These are phyloP conservation scores for Backusella australiensis DNA, from an alignment of 192 early-diverging fungal genomes.

Conservation along the genomic window DNA sequence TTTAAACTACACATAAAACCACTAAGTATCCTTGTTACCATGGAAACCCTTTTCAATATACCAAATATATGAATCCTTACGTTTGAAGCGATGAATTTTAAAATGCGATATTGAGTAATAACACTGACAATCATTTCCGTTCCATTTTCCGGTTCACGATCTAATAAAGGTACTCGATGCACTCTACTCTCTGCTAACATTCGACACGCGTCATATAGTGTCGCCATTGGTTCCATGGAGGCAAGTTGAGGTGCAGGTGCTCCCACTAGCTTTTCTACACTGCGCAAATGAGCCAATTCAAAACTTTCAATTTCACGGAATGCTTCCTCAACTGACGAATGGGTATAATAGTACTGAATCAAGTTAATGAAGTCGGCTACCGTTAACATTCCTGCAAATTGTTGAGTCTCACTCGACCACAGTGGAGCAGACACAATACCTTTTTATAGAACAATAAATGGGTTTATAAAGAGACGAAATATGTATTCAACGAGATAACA, in stretches of 20 bases:
- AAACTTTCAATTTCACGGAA: conserved; percentile 85
- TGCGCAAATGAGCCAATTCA: conserved; percentile 64
- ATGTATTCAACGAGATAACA: neutral
- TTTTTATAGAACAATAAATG: conserved; percentile 35
- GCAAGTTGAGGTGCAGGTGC: conserved; percentile 63
- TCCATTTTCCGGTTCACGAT: conserved; percentile 69
- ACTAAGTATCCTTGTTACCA: conserved; percentile 52
- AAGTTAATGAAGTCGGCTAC: conserved; percentile 95
- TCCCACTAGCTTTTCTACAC: conserved; percentile 60
- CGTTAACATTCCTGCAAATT: conserved; percentile 94
- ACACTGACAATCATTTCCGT: conserved; percentile 92
- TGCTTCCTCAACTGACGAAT: conserved; percentile 76
- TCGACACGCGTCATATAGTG: conserved; percentile 83
- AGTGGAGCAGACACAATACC: conserved; percentile 92
- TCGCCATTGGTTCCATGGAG: conserved; percentile 81
- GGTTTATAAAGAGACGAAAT: neutral
- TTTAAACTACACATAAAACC: conserved; percentile 37
- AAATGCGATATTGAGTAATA: conserved; percentile 58
- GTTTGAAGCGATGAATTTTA: conserved; percentile 36
- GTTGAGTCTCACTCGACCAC: conserved; percentile 77
- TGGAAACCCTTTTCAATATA: conserved; percentile 54
- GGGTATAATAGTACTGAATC: conserved; percentile 88
- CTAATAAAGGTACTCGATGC: conserved; percentile 88
- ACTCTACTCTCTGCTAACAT: conserved; percentile 79
- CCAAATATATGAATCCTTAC: conserved; percentile 30